Percentiles rank a stretch among this genome's conserved stretches.
Evolutionary conservation across 495 filamentous ascomycete species (phyloP).

Genomic region (Talaromyces ruber): DNA sequence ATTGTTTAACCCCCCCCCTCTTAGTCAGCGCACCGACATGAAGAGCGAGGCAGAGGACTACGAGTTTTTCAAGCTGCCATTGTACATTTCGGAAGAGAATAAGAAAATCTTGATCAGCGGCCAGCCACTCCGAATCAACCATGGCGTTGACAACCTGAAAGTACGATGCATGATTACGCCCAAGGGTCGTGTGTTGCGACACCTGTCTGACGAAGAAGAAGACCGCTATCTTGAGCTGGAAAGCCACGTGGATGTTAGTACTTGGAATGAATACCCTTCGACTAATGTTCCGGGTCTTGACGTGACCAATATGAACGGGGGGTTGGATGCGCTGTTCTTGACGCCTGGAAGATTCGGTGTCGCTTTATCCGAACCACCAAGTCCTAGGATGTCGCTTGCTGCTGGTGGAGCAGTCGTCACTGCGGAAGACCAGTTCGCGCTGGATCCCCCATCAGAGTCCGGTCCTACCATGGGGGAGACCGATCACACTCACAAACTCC

Average conservation of each 20-base stretch:
- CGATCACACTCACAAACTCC: slow-evolving; percentile 31
- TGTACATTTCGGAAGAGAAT: slow-evolving; percentile 29
- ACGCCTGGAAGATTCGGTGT: slow-evolving; percentile 33
- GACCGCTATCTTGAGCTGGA: slow-evolving; percentile 69
- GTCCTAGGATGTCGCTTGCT: slow-evolving; percentile 6
- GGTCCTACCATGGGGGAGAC: slow-evolving; percentile 35
- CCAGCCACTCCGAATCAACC: slow-evolving; percentile 28
- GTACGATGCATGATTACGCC: slow-evolving; percentile 61
- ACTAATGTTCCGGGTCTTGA: slow-evolving; percentile 25
- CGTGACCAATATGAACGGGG: slow-evolving; percentile 30
- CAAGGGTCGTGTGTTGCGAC: slow-evolving; percentile 67
- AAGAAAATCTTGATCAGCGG: slow-evolving; percentile 33
- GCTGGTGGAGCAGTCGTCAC: slow-evolving; percentile 11
- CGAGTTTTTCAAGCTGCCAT: slow-evolving; percentile 26
- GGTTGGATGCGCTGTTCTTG: slow-evolving; percentile 34
- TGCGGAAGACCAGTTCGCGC: background rate
- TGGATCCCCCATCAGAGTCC: slow-evolving; percentile 3
- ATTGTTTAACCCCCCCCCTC: slow-evolving; percentile 45
- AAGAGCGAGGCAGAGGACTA: slow-evolving; percentile 38
- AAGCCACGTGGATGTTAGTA: slow-evolving; percentile 37
- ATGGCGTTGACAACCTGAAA: slow-evolving; percentile 27
- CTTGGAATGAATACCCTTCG: slow-evolving; percentile 22
- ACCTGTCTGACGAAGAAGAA: slow-evolving; percentile 68
- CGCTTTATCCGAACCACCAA: slow-evolving; percentile 29
- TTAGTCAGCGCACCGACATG: slow-evolving; percentile 44